Conservation (phyloP, 1,284 basidiomycete species). For the Melampsora abietis-canadensis region DNA sequence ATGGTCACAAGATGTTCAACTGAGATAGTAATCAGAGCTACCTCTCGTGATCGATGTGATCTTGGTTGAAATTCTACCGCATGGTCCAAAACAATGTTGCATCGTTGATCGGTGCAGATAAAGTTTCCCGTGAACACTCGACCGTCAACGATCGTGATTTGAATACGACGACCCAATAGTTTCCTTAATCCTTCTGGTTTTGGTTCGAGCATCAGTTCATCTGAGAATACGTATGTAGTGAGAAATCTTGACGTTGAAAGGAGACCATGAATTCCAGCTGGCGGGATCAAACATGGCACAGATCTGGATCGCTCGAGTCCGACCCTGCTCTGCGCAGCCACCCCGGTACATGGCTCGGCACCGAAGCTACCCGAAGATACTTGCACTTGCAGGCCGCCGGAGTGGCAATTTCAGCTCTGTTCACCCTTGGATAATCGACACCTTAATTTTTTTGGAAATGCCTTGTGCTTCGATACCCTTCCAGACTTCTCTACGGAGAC, state of each 20-base stretch:
- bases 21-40: constrained; percentile 23
- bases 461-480: neutral
- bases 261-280: too few species aligned
- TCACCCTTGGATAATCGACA: too few species aligned
- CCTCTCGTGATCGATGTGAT: neutral
- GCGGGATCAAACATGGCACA: too few species aligned
- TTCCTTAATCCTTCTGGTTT: neutral
- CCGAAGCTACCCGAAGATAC: too few species aligned
- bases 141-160: constrained; percentile 12
- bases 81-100: constrained; percentile 27
- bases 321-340: too few species aligned
- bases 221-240: too few species aligned
- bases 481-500: neutral
- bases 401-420: too few species aligned
- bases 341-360: too few species aligned
- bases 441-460: too few species aligned
- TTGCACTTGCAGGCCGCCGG: too few species aligned
- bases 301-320: too few species aligned
- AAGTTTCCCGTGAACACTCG: constrained; percentile 21
- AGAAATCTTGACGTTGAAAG: too few species aligned
- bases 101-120: constrained; percentile 20
- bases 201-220: neutral
- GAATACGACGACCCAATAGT: constrained; percentile 9
- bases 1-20: constrained; percentile 12
- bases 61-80: constrained; percentile 11